A percentile compares a stretch with the other conserved stretches of the same genome.
phyloP scores from a whole-genome alignment of 2,329 filamentous ascomycete species.

The Ceratocystiopsis minuta region DNA sequence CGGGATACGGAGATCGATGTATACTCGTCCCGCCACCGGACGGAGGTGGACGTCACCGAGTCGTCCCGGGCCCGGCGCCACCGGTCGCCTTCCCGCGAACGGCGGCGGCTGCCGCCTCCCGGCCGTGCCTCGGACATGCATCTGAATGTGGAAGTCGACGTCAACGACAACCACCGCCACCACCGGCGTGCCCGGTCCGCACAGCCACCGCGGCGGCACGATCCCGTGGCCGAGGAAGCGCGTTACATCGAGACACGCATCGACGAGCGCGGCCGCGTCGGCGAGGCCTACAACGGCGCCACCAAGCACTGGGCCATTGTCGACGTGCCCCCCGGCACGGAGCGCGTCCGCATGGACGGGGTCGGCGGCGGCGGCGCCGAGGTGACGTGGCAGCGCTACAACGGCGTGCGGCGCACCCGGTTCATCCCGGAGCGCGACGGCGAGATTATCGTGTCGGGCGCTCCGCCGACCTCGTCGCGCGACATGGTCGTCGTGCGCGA shows the following conservation, averaged over 20 bases:
- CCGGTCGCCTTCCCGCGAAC: conserved; percentile 19
- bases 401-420: conserved; percentile 55
- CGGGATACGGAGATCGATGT: conserved; percentile 45
- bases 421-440: conserved; percentile 52
- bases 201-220: conserved; percentile 22
- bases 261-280: conserved; percentile 44
- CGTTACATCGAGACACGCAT: conserved; percentile 40
- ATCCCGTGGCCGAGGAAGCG: conserved; percentile 46
- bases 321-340: conserved; percentile 69
- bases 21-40: conserved; percentile 32
- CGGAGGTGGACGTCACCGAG: conserved; percentile 38
- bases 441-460: conserved; percentile 9
- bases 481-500: conserved; percentile 2
- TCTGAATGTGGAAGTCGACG: conserved; percentile 37
- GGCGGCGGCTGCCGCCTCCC: conserved; percentile 20
- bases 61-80: conserved; percentile 23
- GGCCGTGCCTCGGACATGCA: conserved; percentile 32
- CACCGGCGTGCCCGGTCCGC: conserved; percentile 16
- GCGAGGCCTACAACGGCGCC: conserved; percentile 56
- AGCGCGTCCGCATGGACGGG: conserved; percentile 67
- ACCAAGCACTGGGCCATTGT: conserved; percentile 67
- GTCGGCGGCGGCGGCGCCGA: conserved; percentile 58
- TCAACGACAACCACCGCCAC: conserved; percentile 16
- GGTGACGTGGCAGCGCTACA: conserved; percentile 63
- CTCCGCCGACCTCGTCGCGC: no score